Conservation (phyloP, 1,284 basidiomycete species). For the Thecaphora thlaspeos region DNA sequence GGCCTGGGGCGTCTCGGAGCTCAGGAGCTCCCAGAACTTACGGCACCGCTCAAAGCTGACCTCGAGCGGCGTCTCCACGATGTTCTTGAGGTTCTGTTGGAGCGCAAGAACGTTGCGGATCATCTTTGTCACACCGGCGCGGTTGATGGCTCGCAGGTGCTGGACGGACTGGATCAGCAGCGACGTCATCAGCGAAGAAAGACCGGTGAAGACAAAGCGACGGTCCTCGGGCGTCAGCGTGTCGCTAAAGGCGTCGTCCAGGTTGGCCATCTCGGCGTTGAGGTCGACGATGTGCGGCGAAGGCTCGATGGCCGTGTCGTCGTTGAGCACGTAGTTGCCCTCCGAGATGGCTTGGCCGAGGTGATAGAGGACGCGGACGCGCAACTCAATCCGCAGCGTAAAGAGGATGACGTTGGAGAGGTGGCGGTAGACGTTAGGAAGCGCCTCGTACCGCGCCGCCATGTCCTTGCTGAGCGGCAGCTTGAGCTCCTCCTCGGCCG, state of each 20-base stretch:
- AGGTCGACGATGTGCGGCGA: slow-evolving; percentile 86
- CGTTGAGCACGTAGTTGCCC: slow-evolving; percentile 65
- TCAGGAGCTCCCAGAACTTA: slow-evolving; percentile 69
- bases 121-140: slow-evolving; percentile 82
- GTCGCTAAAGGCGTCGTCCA: slow-evolving; percentile 65
- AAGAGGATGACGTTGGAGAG: slow-evolving; percentile 81
- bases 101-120: slow-evolving; percentile 84
- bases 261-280: slow-evolving; percentile 75
- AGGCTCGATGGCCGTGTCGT: slow-evolving; percentile 78
- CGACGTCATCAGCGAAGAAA: slow-evolving; percentile 83
- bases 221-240: slow-evolving; percentile 23
- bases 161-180: slow-evolving; percentile 75
- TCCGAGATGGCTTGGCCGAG: slow-evolving; percentile 71
- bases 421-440: slow-evolving; percentile 84
- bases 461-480: slow-evolving; percentile 39
- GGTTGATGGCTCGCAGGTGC: slow-evolving; percentile 71
- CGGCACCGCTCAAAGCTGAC: slow-evolving; percentile 74
- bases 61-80: slow-evolving; percentile 59
- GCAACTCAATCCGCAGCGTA: slow-evolving; percentile 83
- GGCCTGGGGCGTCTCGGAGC: slow-evolving; percentile 11
- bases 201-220: slow-evolving; percentile 82
- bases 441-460: slow-evolving; percentile 64
- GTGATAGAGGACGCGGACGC: slow-evolving; percentile 80
- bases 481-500: slow-evolving; percentile 13
- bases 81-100: slow-evolving; percentile 80